Evolutionary conservation across 768 basidiomycete genomes (phyloP), one percentile per base, ranked within the genome.

Genomic region (Mycena sanguinolenta): DNA sequence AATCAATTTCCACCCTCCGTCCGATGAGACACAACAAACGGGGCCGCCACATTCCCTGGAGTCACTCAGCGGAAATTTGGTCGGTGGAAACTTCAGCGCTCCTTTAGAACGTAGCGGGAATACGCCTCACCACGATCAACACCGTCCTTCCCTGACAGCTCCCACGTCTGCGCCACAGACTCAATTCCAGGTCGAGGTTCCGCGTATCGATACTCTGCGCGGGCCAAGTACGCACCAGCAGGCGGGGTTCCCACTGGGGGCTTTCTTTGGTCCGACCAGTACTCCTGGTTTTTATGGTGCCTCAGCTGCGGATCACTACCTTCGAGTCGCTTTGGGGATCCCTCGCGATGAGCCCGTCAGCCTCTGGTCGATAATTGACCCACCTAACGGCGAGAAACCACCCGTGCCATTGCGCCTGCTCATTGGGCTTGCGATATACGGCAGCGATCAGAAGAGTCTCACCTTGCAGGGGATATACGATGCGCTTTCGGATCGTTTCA

Each of bases 381-480:
- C 46, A 0, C 30, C 62, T 10, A n/a, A 38, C 21, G 58, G 38
- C 5, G 19, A 0, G 12, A 52, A 17, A 6, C 69, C 63, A 16
- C 5, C n/a, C 30, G 5, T 54, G 7, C n/a, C 55, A 5, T 42
- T 60, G 32, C 32, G 8, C n/a, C 49, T 77, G 0, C 58, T 83
- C 42, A 76, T 89, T 30, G 85, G 88, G 71, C 81, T 92, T 16
- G 92, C 92, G 0, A 93, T 93, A 36, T 87, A 87, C 61, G 90
- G 89, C 0, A 92, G 90, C 69, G 82, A 84, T 0, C 73, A 75
- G 17, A 84, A 86, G 63, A 84, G 80, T 63, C 81, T 92, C 1
- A 91, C 91, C 0, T 82, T 93, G 0, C 85, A 88, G 50, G 91
- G 89, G 61, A 90, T 93, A 6, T 92, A 90, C 59, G 61, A 73